These are phyloP conservation scores for Teratosphaeria pseudoeucalypti DNA, from an alignment of 2,329 filamentous ascomycete genomes.

Conservation along the genomic window DNA sequence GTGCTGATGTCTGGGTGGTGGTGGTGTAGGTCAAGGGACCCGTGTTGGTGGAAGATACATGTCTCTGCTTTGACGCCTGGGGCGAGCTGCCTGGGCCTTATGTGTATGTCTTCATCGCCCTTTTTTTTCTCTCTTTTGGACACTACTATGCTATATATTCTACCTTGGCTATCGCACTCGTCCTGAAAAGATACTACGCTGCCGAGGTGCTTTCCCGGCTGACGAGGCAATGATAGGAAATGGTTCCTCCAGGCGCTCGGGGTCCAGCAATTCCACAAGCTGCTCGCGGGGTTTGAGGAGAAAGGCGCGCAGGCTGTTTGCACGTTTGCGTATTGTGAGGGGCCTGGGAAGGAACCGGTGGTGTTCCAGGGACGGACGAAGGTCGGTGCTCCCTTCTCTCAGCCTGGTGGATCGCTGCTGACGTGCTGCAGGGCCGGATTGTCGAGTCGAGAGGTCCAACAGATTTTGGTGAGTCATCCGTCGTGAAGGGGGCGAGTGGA, in stretches of 20 bases:
- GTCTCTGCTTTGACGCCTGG: slow-evolving; percentile 82
- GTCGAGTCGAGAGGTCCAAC: slow-evolving; percentile 71
- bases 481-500: not conserved
- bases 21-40: slow-evolving; percentile 61
- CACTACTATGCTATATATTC: not conserved
- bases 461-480: slow-evolving; percentile 60
- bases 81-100: slow-evolving; percentile 90
- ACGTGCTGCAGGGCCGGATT: slow-evolving; percentile 54
- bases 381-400: slow-evolving; percentile 36
- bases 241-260: slow-evolving; percentile 83
- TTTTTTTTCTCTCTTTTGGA: not conserved
- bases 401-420: slow-evolving; percentile 1
- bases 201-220: too few species aligned
- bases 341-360: slow-evolving; percentile 71
- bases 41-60: slow-evolving; percentile 91
- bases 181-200: not conserved
- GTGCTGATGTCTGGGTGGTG: slow-evolving; percentile 62
- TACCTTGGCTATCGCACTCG: too few species aligned
- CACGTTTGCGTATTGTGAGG: slow-evolving; percentile 85
- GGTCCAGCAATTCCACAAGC: slow-evolving; percentile 75
- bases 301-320: slow-evolving; percentile 89
- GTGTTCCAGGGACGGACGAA: slow-evolving; percentile 86
- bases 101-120: slow-evolving; percentile 52
- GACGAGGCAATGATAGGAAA: slow-evolving; percentile 51
- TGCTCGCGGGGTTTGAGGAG: slow-evolving; percentile 79